Base-by-base conservation (phyloP, 345 rosid genomes). In the Mercurialis annua region DNA sequence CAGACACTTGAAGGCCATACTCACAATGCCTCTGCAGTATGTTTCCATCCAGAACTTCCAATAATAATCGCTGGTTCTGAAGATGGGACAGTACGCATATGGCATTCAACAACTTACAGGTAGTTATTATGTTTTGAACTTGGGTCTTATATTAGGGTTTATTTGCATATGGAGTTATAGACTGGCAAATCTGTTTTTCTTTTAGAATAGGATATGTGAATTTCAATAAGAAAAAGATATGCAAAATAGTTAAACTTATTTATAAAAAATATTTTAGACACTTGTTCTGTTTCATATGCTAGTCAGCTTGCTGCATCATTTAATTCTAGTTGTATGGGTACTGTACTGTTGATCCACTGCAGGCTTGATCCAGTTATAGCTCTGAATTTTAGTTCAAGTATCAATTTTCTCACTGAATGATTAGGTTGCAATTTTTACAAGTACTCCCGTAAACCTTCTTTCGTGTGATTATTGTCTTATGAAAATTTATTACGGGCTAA, bases 91-190 rank as follows among this genome's bases (percentile, higher is more conserved):
- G 89, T 83, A 68, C 85, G 92, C 27, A 79, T 90, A 72, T 90
- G 97, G 97, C 88, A 88, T 80, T 77, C 86, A 49, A 85, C 90
- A 80, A 90, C 88, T 64, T 90, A 90, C 75, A 85, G 90, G 97
- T 88, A 76, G 66, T 38, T 40, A 44, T 26, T 17, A 3, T 30
- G 33, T 1, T 51, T 44, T 3, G 40, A 36, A 50, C 44, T 40
- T 40, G 9, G 6, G 21, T 43, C 6, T 30, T 52, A 17, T 0
- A 0, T 67, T 31, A 2, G 44, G 21, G 24, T 34, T 61, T 24
- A 62, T 24, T 15, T 26, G 51, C 29, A 23, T 23, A 29, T 8
- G 38, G 14, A 46, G 24, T 46, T 7, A 16, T 26, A 53, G 5
- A n/a, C n/a, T 66, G 0, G 30, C 42, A 54, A 36, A 49, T 46